Base-by-base conservation (phyloP, 176 grass and related monocot species). In the Bonia amplexicaulis region DNA sequence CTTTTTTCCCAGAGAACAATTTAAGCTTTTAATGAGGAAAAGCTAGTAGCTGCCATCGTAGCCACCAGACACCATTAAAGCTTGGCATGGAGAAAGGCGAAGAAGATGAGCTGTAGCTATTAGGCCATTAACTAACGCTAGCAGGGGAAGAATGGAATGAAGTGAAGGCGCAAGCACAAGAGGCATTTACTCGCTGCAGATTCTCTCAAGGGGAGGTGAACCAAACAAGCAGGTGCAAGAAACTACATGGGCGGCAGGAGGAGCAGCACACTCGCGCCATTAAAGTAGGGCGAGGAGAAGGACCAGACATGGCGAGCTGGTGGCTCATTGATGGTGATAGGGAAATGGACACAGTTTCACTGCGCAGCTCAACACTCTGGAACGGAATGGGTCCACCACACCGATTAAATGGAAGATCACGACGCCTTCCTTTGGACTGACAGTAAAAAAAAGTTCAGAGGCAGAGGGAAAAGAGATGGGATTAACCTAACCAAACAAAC, bases 51-150 rank as follows among this genome's bases (percentile, higher is more conserved):
- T 10, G 88, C 33, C 77, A 74, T 69, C 40, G 26, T 40, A 53
- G 77, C 67, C 74, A 84, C 75, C 80, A 84, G 80, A 80, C 69
- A 39, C 33, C 74, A 83, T 84, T 86, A 82, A 89, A 70, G 27
- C 49, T 67, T 13, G 22, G 47, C 44, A 70, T 66, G 14, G 48
- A 48, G 61, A 80, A 47, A 74, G 87, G 72, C 44, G 74, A 77
- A 76, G 80, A 88, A 40, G 85, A 77, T 88, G 71, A 75, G 85
- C 58, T 84, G 87, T 82, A 79, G 67, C 75, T 66, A 39, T 82
- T 73, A 27, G 19, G 17, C 45, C 90, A 90, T 95, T 80, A 84
- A 88, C 65, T 67, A 77, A 86, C 58, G 58, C 47, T 10, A 48
- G 61, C 58, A 25, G 51, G 26, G 45, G 66, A 67, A 66, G 68